These are phyloP conservation scores for Cetradonia linearis DNA, from an alignment of 495 filamentous ascomycete species.

Conservation along the genomic window DNA sequence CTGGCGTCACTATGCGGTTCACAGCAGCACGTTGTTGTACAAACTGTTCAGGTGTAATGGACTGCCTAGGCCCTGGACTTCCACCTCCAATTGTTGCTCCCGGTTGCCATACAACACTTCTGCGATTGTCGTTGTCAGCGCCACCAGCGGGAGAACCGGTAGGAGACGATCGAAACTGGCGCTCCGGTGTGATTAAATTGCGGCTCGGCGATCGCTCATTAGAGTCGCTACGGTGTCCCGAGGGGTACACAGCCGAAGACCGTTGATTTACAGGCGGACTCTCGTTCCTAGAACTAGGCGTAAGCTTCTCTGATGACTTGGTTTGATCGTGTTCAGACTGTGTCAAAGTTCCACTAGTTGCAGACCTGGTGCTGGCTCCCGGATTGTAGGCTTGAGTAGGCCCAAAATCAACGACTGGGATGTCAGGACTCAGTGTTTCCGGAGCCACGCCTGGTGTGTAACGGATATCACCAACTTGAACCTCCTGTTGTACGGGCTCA, in stretches of 20 bases:
- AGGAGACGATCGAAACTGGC: slow-evolving; percentile 17
- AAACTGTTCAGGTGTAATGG: slow-evolving; percentile 62
- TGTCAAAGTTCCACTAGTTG: slow-evolving; percentile 21
- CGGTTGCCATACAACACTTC: slow-evolving; percentile 73
- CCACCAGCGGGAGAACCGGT: slow-evolving; percentile 19
- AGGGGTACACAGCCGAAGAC: slow-evolving; percentile 11
- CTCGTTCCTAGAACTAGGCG: slow-evolving; percentile 28
- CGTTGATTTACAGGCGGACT: slow-evolving; percentile 9
- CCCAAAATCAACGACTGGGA: slow-evolving; percentile 79
- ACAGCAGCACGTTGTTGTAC: slow-evolving; percentile 72
- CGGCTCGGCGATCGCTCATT: slow-evolving; percentile 25
- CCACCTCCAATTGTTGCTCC: slow-evolving; percentile 40
- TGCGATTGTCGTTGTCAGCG: slow-evolving; percentile 40
- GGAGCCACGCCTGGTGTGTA: slow-evolving; percentile 36
- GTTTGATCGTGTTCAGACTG: slow-evolving; percentile 25
- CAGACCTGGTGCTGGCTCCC: slow-evolving; percentile 25
- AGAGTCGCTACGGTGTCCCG: slow-evolving; percentile 6
- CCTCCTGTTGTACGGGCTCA: slow-evolving; percentile 38
- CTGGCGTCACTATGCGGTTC: slow-evolving; percentile 37
- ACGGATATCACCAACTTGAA: slow-evolving; percentile 50
- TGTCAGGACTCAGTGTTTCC: slow-evolving; percentile 37
- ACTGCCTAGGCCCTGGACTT: slow-evolving; percentile 35
- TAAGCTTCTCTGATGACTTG: slow-evolving; percentile 25
- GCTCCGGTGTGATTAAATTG: slow-evolving; percentile 26
- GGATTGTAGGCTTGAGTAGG: slow-evolving; percentile 62